Conservation (phyloP, 2,329 filamentous ascomycete species). For the Chrysoporthe cubensis region DNA sequence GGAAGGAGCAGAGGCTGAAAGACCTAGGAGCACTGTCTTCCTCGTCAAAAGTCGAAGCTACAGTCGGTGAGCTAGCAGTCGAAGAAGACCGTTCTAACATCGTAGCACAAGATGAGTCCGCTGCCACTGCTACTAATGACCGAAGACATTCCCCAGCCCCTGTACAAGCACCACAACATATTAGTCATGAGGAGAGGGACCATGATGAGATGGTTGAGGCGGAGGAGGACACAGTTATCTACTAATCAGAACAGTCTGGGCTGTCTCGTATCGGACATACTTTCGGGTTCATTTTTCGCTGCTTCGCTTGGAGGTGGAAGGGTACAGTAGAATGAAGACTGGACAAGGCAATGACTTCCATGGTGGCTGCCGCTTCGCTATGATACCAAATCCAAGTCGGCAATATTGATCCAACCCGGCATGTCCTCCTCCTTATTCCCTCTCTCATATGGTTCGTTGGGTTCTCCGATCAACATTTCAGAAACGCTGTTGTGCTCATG, state of each 20-base stretch:
- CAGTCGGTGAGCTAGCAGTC: constrained; percentile 49
- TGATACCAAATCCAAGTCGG: constrained; percentile 7
- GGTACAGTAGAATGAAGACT: background rate
- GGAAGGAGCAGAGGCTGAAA: constrained; percentile 47
- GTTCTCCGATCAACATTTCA: background rate
- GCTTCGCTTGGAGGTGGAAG: background rate
- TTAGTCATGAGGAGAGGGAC: constrained; percentile 43
- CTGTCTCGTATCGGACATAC: background rate
- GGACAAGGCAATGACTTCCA: background rate
- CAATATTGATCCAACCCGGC: background rate
- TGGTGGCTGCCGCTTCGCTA: background rate
- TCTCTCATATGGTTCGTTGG: background rate
- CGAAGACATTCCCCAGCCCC: constrained; percentile 21
- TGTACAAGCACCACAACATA: constrained; percentile 34
- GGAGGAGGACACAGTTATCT: constrained; percentile 90
- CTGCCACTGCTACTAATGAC: constrained; percentile 37
- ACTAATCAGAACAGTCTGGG: constrained; percentile 53
- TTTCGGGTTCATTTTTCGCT: constrained; percentile 19
- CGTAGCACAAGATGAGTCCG: constrained; percentile 41
- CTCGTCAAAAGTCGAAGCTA: constrained; percentile 39
- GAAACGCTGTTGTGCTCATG: background rate
- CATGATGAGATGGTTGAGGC: constrained; percentile 77
- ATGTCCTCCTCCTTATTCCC: background rate
- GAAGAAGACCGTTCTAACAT: constrained; percentile 43
- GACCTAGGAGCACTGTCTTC: constrained; percentile 41